A percentile compares a stretch with the other conserved stretches of the same genome.
Conservation (phyloP, 208 protist species). For the Acanthamoeba quina region DNA sequence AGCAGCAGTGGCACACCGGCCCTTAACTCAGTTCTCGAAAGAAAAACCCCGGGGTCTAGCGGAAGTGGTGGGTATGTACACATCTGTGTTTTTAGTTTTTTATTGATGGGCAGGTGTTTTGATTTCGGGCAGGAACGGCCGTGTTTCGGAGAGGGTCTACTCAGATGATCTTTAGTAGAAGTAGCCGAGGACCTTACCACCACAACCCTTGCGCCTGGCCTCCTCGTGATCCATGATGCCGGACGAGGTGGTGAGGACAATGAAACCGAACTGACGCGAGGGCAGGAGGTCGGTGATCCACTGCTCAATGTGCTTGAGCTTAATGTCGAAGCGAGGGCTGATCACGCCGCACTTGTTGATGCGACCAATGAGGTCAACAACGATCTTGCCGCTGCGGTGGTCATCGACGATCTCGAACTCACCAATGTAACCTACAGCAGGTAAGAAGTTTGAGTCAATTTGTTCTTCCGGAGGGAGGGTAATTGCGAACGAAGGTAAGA, state of each 20-base stretch:
- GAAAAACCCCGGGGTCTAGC: no score
- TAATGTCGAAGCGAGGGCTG: constrained; percentile 98
- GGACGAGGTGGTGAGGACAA: constrained; percentile 99
- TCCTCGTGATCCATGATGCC: constrained; percentile 99
- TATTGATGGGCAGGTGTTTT: no score
- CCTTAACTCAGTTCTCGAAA: no score
- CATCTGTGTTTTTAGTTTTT: no score
- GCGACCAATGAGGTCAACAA: constrained; percentile 99
- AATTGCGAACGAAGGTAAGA: no score
- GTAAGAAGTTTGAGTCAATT: background rate
- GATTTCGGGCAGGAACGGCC: background rate
- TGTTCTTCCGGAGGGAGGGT: no score
- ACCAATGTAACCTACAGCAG: constrained; percentile 98
- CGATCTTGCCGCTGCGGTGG: constrained; percentile 99
- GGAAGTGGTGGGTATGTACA: no score
- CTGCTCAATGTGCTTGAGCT: constrained; percentile 97
- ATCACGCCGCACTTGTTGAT: constrained; percentile 99
- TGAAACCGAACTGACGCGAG: constrained; percentile 99
- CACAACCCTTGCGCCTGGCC: constrained; percentile 98
- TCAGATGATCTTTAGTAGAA: constrained; percentile 97
- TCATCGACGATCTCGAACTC: constrained; percentile 99
- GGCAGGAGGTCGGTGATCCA: constrained; percentile 99
- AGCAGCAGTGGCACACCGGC: no score
- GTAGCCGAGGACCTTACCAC: constrained; percentile 99
- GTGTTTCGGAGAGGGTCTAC: background rate